phyloP scores from a whole-genome alignment of 2,329 filamentous ascomycete genomes.

The Venturia nashicola region DNA sequence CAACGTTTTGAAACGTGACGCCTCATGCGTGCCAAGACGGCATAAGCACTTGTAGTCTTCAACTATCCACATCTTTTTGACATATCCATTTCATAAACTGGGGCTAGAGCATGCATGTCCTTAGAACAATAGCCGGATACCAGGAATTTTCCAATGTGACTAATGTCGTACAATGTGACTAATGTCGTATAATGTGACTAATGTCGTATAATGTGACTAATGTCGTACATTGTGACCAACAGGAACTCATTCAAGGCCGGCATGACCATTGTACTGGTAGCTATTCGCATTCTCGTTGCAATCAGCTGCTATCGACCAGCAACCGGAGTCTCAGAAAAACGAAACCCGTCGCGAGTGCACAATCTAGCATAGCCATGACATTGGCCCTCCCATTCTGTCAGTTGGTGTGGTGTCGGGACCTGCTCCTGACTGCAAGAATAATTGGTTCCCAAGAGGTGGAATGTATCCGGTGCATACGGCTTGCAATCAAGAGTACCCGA shows the following conservation, averaged over 20 bases:
- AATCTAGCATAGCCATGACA: background rate
- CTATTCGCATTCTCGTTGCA: background rate
- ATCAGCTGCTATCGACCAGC: background rate
- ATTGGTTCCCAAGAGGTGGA: background rate
- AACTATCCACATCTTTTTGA: too few relatives aligned
- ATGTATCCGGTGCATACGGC: background rate
- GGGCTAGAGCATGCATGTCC: background rate
- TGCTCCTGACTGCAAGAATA: background rate
- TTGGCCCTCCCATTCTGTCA: background rate
- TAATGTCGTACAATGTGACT: background rate
- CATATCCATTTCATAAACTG: too few relatives aligned
- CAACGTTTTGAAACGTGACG: too few relatives aligned
- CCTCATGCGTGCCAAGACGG: too few relatives aligned
- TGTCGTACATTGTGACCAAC: background rate
- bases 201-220: background rate
- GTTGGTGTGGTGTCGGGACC: background rate
- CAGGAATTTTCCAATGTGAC: background rate
- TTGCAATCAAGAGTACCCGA: background rate
- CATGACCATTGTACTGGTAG: background rate
- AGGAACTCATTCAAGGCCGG: background rate
- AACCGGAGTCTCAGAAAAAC: background rate
- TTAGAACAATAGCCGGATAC: background rate
- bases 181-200: background rate
- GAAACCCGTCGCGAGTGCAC: background rate
- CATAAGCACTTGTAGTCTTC: too few relatives aligned